phyloP scores from a whole-genome alignment of 345 rosid species.

The Kernera saxatilis region DNA sequence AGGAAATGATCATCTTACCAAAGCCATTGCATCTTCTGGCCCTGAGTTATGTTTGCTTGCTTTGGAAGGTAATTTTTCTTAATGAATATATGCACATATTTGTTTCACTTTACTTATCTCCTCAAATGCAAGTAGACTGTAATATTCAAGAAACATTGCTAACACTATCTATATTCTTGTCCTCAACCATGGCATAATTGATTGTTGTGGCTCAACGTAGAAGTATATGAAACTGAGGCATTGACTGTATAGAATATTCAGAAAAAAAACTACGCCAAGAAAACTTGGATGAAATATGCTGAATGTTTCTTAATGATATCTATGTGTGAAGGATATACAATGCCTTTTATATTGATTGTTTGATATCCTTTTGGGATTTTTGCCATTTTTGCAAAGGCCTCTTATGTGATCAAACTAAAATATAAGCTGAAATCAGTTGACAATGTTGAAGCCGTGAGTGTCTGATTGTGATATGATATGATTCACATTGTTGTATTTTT shows the following conservation, averaged over 20 bases:
- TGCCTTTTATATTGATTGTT: neutral
- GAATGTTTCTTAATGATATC: neutral
- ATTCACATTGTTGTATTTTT: neutral
- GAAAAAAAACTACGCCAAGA: neutral
- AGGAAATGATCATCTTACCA: slow-evolving; percentile 38
- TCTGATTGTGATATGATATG: neutral
- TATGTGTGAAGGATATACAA: neutral
- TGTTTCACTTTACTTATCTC: neutral
- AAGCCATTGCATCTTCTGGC: slow-evolving; percentile 40
- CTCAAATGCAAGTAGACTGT: neutral
- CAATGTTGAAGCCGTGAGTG: neutral
- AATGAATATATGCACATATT: neutral
- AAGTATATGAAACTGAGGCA: neutral
- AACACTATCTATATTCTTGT: neutral
- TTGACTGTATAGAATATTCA: neutral
- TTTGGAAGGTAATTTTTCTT: slow-evolving; percentile 56
- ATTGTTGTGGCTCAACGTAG: neutral
- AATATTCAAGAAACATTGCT: neutral
- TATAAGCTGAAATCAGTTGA: neutral
- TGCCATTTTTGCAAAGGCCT: neutral
- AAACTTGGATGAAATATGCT: neutral
- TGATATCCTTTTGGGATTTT: neutral
- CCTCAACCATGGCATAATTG: neutral
- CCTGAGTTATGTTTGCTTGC: slow-evolving; percentile 64
- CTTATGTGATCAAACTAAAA: neutral